Conservation (phyloP, 805 yeast species). For the Groenewaldozyma salmanticensis region DNA sequence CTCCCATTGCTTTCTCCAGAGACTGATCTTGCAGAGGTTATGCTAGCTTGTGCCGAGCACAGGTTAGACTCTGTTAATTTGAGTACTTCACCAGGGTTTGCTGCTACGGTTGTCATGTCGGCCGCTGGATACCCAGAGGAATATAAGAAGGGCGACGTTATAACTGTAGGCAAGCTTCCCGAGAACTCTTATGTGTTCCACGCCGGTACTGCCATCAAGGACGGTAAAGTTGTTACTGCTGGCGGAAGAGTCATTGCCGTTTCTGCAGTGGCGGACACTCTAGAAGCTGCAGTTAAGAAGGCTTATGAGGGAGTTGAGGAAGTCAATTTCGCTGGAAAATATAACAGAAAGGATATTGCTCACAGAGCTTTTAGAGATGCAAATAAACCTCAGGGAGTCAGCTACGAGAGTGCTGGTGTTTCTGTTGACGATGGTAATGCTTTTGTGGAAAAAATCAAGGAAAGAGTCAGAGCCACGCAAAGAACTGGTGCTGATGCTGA, state of each 20-base stretch:
- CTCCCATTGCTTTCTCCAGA: conserved; percentile 72
- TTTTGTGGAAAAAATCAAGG: conserved; percentile 83
- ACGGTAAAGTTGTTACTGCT: conserved; percentile 61
- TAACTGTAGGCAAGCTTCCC: conserved; percentile 47
- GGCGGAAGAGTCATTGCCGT: conserved; percentile 98
- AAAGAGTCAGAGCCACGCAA: conserved; percentile 81
- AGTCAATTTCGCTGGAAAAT: conserved; percentile 63
- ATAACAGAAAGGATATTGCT: conserved; percentile 89
- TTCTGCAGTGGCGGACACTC: conserved; percentile 69
- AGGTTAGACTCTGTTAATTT: conserved; percentile 77
- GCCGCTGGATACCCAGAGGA: conserved; percentile 96
- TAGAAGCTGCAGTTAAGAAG: conserved; percentile 70
- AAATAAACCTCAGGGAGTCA: conserved; percentile 28
- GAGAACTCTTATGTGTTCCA: conserved; percentile 74
- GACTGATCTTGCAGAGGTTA: conserved; percentile 87
- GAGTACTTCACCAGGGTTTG: conserved; percentile 39
- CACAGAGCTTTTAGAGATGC: conserved; percentile 80
- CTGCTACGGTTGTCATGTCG: conserved; percentile 91
- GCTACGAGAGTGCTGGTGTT: conserved; percentile 95
- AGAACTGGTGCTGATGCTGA: conserved; percentile 97
- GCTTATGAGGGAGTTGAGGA: conserved; percentile 81
- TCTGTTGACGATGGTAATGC: conserved; percentile 92
- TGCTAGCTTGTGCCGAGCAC: conserved; percentile 90
- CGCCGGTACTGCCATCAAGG: conserved; percentile 73
- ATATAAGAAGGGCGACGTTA: conserved; percentile 79